Percentiles rank a stretch among this genome's conserved stretches.
phyloP scores from a whole-genome alignment of 768 basidiomycete species.

The Serendipita vermifera region DNA sequence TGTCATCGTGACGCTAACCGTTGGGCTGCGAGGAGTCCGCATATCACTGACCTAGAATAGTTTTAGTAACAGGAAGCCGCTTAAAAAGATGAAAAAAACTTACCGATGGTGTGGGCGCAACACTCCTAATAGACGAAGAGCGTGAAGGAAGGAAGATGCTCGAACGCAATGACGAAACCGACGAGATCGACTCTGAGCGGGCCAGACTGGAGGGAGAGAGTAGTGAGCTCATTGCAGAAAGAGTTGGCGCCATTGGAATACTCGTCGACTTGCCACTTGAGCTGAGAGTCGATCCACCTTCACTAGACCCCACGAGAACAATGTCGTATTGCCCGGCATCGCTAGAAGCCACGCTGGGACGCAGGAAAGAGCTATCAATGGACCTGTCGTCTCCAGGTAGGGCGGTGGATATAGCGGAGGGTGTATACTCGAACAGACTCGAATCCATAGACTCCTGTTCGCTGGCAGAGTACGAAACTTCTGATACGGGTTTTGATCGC shows the following conservation, averaged over 20 bases:
- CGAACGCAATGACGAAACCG: background rate
- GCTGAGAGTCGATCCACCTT: background rate
- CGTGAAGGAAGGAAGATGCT: background rate
- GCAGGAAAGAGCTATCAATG: background rate
- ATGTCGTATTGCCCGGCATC: background rate
- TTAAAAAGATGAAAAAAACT: background rate
- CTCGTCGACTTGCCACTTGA: background rate
- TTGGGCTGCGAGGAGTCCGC: slow-evolving; percentile 26
- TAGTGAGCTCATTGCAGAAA: background rate
- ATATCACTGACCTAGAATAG: background rate
- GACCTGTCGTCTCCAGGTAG: background rate
- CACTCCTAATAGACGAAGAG: slow-evolving; percentile 10
- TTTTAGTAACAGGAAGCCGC: background rate
- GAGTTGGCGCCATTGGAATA: background rate
- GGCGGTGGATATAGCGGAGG: background rate
- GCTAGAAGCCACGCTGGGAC: background rate
- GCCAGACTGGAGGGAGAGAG: background rate
- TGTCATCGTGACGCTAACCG: slow-evolving; percentile 36
- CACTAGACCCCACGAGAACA: background rate
- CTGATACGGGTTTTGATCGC: background rate
- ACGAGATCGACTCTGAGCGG: background rate
- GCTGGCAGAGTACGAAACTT: background rate
- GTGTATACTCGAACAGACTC: background rate
- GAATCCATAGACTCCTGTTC: background rate
- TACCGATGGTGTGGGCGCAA: background rate